Percentiles rank a stretch among this genome's conserved stretches.
phyloP scores from a whole-genome alignment of 2,329 filamentous ascomycete species.

The Phialemoniopsis sp. region DNA sequence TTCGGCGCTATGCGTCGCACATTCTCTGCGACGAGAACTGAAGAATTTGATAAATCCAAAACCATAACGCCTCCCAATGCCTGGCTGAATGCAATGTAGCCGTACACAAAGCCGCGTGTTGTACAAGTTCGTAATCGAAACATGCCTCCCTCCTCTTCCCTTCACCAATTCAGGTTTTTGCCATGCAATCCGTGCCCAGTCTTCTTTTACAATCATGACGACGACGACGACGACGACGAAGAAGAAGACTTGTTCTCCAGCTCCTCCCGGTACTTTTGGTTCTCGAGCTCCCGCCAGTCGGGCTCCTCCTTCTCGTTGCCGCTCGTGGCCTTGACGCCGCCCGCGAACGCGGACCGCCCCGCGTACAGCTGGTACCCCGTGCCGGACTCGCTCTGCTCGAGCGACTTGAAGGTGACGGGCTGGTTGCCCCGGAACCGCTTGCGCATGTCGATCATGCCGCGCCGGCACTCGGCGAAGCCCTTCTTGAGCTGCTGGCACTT shows the following conservation, averaged over 20 bases:
- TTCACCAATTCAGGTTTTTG: too few species aligned
- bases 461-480: slow-evolving; percentile 91
- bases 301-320: slow-evolving; percentile 59
- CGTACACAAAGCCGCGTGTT: too few species aligned
- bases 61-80: too few species aligned
- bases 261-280: slow-evolving; percentile 50
- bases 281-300: slow-evolving; percentile 64
- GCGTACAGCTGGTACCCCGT: slow-evolving; percentile 72
- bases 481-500: slow-evolving; percentile 92
- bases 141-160: too few species aligned
- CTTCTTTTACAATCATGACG: too few species aligned
- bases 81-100: too few species aligned
- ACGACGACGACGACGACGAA: too few species aligned
- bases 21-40: too few species aligned
- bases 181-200: too few species aligned
- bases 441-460: slow-evolving; percentile 96
- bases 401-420: slow-evolving; percentile 64
- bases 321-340: slow-evolving; percentile 59
- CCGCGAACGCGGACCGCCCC: slow-evolving; percentile 66
- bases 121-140: too few species aligned
- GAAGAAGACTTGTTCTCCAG: slow-evolving; percentile 14
- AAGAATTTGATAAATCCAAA: too few species aligned
- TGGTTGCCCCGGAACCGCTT: slow-evolving; percentile 96
- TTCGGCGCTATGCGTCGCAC: too few species aligned
- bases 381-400: slow-evolving; percentile 57